Conservation (phyloP, 306 rosid species). For the Sophora flavescens region DNA sequence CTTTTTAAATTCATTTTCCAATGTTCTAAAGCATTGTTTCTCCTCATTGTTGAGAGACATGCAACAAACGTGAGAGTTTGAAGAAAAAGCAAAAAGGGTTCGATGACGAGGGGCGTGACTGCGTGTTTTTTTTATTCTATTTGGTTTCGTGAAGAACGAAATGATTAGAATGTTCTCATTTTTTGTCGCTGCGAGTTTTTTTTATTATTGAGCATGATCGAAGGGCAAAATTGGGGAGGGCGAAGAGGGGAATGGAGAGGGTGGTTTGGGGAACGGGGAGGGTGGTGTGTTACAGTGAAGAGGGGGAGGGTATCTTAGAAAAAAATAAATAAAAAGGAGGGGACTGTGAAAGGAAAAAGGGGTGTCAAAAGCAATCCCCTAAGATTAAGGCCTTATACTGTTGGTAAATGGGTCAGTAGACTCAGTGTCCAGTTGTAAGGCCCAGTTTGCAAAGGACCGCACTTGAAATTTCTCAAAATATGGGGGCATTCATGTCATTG, state of each 20-base stretch:
- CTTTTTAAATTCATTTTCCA: conserved; percentile 33
- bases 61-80: conserved; percentile 3
- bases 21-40: conserved; percentile 44
- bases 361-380: too few species aligned
- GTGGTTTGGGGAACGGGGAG: too few species aligned
- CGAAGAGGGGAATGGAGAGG: too few species aligned
- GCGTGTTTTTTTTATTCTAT: not conserved
- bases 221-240: not conserved
- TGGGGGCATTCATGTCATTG: conserved; percentile 26
- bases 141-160: conserved; percentile 35
- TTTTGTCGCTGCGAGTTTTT: too few species aligned
- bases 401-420: too few species aligned
- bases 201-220: conserved; percentile 33
- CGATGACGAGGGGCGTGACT: conserved; percentile 42
- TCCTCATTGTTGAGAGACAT: conserved; percentile 41
- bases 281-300: too few species aligned
- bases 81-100: conserved; percentile 49
- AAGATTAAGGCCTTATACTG: too few species aligned
- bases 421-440: not conserved
- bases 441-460: not conserved
- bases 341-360: too few species aligned
- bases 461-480: not conserved
- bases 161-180: conserved; percentile 38
- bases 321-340: too few species aligned
- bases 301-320: too few species aligned